Evolutionary conservation across 495 filamentous ascomycete species (phyloP), one percentile per base, ranked within the genome.

Genomic region (Cercophora sp.): DNA sequence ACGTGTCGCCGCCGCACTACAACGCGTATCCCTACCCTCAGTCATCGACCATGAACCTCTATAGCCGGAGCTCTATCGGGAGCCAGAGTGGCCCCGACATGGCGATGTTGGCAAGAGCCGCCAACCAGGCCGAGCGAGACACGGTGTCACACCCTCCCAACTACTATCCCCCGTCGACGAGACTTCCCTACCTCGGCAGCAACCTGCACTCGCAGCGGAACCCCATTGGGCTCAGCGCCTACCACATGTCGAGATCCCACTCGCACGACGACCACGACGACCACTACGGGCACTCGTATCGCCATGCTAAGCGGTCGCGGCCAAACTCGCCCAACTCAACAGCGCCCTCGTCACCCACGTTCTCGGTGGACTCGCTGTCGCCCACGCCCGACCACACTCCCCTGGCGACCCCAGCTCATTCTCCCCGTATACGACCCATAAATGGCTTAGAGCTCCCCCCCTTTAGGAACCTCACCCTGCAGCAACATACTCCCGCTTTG

Each of bases 381-480:
- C 94, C 93, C 1, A 98, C 93, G 2, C 94, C 93, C 2, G 93
- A 96, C 63, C 91, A 96, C 75, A 97, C 94, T 11, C 93, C 93
- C 5, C 79, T 97, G 36, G 93, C 91, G 25, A 98, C 93, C 1
- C 93, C 93, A 0, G 90, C 90, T 24, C 93, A 97, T 72, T 97
- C 94, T 4, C 93, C 93, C 18, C 89, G 93, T 24, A 76, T 98
- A 47, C 83, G 87, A 45, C 93, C 93, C 5, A 78, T 84, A 52
- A 82, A 82, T 26, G 72, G 61, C 65, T 75, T 58, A 56, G 87
- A 90, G 66, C 77, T 97, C 27, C 92, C 93, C 6, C 85, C 84
- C n/a, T 86, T 98, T 58, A 86, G 93, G 42, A 87, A 92, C 59
- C 73, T 97, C 36, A 87, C 88, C 11, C 74, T 97, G 31, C 85